These are phyloP conservation scores for Lentinula sp. DNA, from an alignment of 768 basidiomycete species.

Conservation along the genomic window DNA sequence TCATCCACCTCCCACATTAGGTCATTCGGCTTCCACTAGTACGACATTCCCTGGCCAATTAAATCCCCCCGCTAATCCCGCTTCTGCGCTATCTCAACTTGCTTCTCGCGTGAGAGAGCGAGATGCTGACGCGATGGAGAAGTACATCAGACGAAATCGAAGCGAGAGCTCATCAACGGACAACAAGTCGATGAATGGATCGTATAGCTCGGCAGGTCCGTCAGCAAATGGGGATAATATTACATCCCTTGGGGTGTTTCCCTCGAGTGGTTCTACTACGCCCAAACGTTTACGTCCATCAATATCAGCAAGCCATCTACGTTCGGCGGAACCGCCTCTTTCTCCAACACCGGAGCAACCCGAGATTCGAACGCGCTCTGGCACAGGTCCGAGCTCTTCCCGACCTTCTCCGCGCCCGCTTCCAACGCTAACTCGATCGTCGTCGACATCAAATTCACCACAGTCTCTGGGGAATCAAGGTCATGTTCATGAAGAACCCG, in stretches of 20 bases:
- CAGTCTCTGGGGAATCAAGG: slow-evolving; percentile 28
- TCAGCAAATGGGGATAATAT: slow-evolving; percentile 53
- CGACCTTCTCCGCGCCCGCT: slow-evolving; percentile 36
- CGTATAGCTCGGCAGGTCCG: slow-evolving; percentile 42
- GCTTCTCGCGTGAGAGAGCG: slow-evolving; percentile 76
- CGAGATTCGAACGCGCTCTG: slow-evolving; percentile 53
- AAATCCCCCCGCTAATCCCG: slow-evolving; percentile 26
- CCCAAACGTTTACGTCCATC: slow-evolving; percentile 67
- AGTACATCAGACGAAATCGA: slow-evolving; percentile 75
- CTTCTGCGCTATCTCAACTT: slow-evolving; percentile 59
- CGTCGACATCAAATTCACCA: slow-evolving; percentile 51
- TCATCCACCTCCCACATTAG: neutral
- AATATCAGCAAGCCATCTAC: slow-evolving; percentile 71
- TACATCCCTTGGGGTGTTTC: slow-evolving; percentile 37
- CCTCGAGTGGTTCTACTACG: slow-evolving; percentile 47
- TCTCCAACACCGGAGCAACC: slow-evolving; percentile 28
- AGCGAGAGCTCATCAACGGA: slow-evolving; percentile 81
- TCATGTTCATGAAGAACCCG: slow-evolving; percentile 36
- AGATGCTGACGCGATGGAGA: slow-evolving; percentile 85
- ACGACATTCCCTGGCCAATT: slow-evolving; percentile 5
- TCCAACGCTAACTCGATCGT: slow-evolving; percentile 43
- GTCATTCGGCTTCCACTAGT: slow-evolving; percentile 3
- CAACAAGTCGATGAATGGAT: slow-evolving; percentile 57
- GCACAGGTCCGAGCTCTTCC: slow-evolving; percentile 53
- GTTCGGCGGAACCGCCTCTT: slow-evolving; percentile 24